Conservation (phyloP, 805 yeast species). For the Komagataella populi region DNA sequence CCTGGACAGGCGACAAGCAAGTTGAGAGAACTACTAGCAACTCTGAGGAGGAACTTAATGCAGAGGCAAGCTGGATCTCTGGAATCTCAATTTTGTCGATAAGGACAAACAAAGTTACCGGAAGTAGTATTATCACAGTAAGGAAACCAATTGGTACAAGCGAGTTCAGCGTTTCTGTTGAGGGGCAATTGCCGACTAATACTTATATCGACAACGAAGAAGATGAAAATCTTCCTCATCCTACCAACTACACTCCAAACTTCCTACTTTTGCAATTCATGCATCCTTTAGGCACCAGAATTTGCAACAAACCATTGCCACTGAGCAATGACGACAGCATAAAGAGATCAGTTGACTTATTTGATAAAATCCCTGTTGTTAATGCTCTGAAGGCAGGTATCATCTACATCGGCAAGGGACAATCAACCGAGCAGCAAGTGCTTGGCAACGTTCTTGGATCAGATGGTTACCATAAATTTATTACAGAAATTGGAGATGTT, state of each 20-base stretch:
- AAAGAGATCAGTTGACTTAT: constrained; percentile 38
- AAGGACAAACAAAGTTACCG: constrained; percentile 35
- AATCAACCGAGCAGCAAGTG: constrained; percentile 48
- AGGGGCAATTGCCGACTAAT: constrained; percentile 21
- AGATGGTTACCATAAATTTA: constrained; percentile 40
- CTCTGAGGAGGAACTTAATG: constrained; percentile 9
- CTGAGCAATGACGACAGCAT: constrained; percentile 19
- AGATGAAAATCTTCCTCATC: constrained; percentile 4
- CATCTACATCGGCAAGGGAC: constrained; percentile 60
- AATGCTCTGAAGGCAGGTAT: constrained; percentile 72
- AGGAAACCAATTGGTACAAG: constrained; percentile 59
- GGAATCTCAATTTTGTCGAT: constrained; percentile 47
- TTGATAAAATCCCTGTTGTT: constrained; percentile 69
- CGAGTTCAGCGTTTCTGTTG: constrained; percentile 28
- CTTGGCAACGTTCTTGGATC: constrained; percentile 57
- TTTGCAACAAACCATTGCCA: constrained; percentile 7
- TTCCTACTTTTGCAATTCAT: constrained; percentile 9
- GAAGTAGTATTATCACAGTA: constrained; percentile 34
- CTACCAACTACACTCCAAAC: constrained; percentile 9
- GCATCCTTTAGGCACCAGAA: constrained; percentile 4
- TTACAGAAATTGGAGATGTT: constrained; percentile 44
- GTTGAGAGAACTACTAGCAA: constrained; percentile 6
- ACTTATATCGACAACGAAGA: constrained; percentile 3
- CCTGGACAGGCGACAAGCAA: constrained; percentile 16
- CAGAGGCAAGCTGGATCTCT: constrained; percentile 37